These are phyloP conservation scores for Tuber calosporum DNA, from an alignment of 495 filamentous ascomycete genomes.

Conservation along the genomic window DNA sequence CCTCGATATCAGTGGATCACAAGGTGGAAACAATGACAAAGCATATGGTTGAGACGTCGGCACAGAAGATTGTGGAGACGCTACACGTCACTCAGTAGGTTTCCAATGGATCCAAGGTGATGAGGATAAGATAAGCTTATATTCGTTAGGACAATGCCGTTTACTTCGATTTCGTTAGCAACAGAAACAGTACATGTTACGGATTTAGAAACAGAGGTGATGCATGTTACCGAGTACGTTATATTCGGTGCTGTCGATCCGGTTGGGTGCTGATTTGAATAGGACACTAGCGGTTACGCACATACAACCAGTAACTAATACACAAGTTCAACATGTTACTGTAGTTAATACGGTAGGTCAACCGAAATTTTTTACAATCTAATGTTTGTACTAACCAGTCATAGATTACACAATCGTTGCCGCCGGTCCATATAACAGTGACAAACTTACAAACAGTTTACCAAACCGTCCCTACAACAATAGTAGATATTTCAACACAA, in stretches of 20 bases:
- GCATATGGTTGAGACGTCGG: conserved; percentile 19
- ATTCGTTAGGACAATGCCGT: conserved; percentile 7
- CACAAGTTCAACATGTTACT: conserved; percentile 28
- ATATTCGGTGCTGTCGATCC: not conserved
- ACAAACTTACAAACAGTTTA: conserved; percentile 17
- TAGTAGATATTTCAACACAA: conserved; percentile 31
- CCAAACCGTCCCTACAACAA: conserved; percentile 26
- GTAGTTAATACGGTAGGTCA: conserved; percentile 26
- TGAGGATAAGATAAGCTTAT: conserved; percentile 9
- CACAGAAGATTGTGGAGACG: conserved; percentile 15
- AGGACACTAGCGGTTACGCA: conserved; percentile 5
- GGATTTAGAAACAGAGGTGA: conserved; percentile 21
- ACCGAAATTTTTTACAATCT: not conserved
- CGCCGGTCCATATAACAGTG: conserved; percentile 33
- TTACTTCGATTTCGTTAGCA: not conserved
- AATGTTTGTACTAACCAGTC: not conserved
- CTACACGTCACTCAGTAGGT: conserved; percentile 28
- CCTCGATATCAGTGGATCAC: conserved; percentile 9
- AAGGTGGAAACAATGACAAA: conserved; percentile 17
- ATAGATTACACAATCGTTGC: conserved; percentile 34
- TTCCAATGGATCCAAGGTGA: not conserved
- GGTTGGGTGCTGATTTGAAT: not conserved
- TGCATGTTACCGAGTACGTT: conserved; percentile 32
- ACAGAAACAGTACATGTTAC: conserved; percentile 14
- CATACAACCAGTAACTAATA: conserved; percentile 32